phyloP scores from a whole-genome alignment of 2,329 filamentous ascomycete genomes.

The Penicillium thymicola region DNA sequence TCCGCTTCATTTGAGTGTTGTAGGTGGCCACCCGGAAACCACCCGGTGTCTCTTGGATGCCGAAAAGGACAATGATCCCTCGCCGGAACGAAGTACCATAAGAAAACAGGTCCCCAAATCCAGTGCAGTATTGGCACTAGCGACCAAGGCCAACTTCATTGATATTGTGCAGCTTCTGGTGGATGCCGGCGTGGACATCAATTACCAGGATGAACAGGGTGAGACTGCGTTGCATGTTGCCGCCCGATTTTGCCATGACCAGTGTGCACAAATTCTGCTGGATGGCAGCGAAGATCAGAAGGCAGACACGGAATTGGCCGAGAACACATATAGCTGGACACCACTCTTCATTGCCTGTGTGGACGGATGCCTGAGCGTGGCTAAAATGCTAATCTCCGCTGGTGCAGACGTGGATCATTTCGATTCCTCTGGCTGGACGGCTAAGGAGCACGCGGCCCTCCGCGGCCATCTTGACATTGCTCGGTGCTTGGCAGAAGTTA shows the following conservation, averaged over 20 bases:
- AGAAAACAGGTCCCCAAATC: slow-evolving; percentile 74
- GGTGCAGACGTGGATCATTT: slow-evolving; percentile 70
- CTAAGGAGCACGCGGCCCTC: slow-evolving; percentile 86
- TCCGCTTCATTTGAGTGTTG: slow-evolving; percentile 86
- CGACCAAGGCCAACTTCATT: slow-evolving; percentile 81
- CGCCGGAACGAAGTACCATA: slow-evolving; percentile 59
- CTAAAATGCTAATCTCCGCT: slow-evolving; percentile 71
- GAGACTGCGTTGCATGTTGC: slow-evolving; percentile 92
- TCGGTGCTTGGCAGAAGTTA: slow-evolving; percentile 60
- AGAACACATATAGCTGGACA: slow-evolving; percentile 89
- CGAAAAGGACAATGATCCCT: slow-evolving; percentile 69
- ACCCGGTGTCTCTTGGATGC: slow-evolving; percentile 76
- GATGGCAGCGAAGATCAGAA: slow-evolving; percentile 67
- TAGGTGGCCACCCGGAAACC: slow-evolving; percentile 83
- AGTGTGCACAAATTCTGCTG: slow-evolving; percentile 75
- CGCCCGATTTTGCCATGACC: slow-evolving; percentile 77
- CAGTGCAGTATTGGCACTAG: slow-evolving; percentile 80
- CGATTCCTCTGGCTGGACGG: slow-evolving; percentile 91
- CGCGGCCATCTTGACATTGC: slow-evolving; percentile 85
- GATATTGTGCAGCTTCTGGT: slow-evolving; percentile 84
- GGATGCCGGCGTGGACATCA: slow-evolving; percentile 85
- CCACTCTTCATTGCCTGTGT: slow-evolving; percentile 91
- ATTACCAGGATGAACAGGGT: slow-evolving; percentile 84
- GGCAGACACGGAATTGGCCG: slow-evolving; percentile 70
- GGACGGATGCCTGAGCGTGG: slow-evolving; percentile 74